Evolutionary conservation across 2,329 filamentous ascomycete species (phyloP).

Genomic region (Fusarium sp.): DNA sequence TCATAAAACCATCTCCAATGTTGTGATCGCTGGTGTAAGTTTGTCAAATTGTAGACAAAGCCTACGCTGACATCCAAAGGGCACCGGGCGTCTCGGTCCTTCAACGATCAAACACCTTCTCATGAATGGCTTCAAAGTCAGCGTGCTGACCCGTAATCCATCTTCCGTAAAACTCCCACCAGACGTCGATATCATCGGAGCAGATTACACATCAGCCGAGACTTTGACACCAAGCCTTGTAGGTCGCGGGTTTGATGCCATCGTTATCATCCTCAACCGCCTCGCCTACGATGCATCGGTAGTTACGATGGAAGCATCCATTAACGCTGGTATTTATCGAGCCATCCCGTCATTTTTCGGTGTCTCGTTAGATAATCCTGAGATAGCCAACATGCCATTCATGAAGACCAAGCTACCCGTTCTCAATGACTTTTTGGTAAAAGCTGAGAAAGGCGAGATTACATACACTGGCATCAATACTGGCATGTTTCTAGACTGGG

Average conservation of each 20-base stretch:
- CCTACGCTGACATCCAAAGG: rapidly evolving
- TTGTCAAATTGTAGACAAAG: rapidly evolving
- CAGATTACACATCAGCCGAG: conserved; percentile 3
- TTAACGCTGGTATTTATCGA: not conserved
- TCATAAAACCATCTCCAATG: not conserved
- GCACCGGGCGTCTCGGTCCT: conserved; percentile 10
- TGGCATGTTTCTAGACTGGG: conserved; percentile 6
- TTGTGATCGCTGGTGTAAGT: not conserved
- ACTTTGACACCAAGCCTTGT: not conserved
- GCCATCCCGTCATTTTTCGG: conserved; percentile 10
- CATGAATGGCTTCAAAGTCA: not conserved
- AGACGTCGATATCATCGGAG: not conserved
- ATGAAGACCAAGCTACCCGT: not conserved
- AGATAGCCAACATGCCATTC: conserved; percentile 17
- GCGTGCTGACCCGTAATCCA: not conserved
- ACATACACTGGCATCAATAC: conserved; percentile 12
- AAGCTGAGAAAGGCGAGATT: not conserved
- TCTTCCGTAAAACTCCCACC: not conserved
- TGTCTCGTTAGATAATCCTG: not conserved
- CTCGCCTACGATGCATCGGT: not conserved
- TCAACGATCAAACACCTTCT: not conserved
- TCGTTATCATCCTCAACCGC: conserved; percentile 1
- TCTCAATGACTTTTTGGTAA: not conserved
- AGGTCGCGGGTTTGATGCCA: not conserved
- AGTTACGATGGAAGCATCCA: not conserved